Evolutionary conservation across 129 eudicot species (phyloP).

Genomic region (Lactuca sativa): DNA sequence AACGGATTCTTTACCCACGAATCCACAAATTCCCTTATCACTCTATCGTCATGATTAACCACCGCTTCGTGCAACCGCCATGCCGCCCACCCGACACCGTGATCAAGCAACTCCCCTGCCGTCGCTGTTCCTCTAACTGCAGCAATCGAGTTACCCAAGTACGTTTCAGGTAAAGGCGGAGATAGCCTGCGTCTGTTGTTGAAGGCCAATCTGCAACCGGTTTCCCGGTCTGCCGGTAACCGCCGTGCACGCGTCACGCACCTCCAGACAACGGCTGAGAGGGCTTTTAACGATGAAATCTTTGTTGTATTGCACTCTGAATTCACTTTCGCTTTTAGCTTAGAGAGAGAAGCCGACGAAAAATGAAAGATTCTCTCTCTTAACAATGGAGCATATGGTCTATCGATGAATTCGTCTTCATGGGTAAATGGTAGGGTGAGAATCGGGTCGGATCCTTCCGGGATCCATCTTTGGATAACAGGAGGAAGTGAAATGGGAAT

Average conservation of each 20-base stretch:
- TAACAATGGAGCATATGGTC: constrained; percentile 30
- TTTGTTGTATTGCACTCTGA: constrained; percentile 22
- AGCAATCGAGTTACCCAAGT: constrained; percentile 48
- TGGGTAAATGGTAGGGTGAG: constrained; percentile 49
- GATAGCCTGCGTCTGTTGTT: constrained; percentile 45
- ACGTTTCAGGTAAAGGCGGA: constrained; percentile 48
- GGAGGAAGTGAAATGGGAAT: constrained; percentile 42
- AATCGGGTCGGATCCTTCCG: constrained; percentile 43
- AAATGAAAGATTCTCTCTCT: constrained; percentile 59
- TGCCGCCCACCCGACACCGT: constrained; percentile 54
- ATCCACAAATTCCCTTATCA: constrained; percentile 24
- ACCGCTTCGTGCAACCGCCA: constrained; percentile 43
- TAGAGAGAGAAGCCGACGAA: constrained; percentile 37
- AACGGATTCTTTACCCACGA: constrained; percentile 40
- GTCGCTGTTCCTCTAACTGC: constrained; percentile 3
- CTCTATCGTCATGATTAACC: constrained; percentile 32
- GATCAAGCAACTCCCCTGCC: constrained; percentile 31
- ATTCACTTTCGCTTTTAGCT: constrained; percentile 51
- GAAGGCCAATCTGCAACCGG: constrained; percentile 31
- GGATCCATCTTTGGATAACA: constrained; percentile 47
- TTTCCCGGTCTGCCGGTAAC: constrained; percentile 24
- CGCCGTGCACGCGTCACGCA: constrained; percentile 44
- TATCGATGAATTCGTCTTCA: constrained; percentile 44
- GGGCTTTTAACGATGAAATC: constrained; percentile 50
- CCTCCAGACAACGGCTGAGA: constrained; percentile 53